These are phyloP conservation scores for Colletotrichum nymphaeae DNA, from an alignment of 2,329 filamentous ascomycete genomes.

Conservation along the genomic window DNA sequence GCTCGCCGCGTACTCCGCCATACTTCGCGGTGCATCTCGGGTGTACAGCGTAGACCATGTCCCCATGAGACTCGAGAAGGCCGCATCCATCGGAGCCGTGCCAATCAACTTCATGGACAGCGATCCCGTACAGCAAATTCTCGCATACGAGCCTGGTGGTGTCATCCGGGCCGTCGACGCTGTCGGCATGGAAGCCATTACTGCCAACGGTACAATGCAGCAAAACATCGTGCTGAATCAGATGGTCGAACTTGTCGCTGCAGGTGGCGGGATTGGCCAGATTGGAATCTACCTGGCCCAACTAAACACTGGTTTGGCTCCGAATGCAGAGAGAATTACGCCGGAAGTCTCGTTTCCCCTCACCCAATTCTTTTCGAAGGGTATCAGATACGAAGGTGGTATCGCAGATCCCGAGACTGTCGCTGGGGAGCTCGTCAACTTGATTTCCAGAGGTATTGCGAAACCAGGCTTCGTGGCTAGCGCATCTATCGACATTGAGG, in stretches of 20 bases:
- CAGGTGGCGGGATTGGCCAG: conserved; percentile 38
- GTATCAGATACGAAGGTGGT: background rate
- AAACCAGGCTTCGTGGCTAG: background rate
- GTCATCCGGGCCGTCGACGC: conserved; percentile 37
- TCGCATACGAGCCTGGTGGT: conserved; percentile 26
- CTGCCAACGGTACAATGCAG: conserved; percentile 28
- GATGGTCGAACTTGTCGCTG: conserved; percentile 27
- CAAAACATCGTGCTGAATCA: conserved; percentile 34
- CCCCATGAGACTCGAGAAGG: conserved; percentile 35
- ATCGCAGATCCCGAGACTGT: background rate
- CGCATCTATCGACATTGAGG: background rate
- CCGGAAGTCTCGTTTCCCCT: conserved; percentile 14
- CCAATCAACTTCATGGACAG: conserved; percentile 36
- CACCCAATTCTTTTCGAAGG: conserved; percentile 34
- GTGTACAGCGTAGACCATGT: conserved; percentile 40
- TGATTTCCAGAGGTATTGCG: background rate
- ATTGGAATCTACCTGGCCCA: conserved; percentile 6
- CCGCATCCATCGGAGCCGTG: conserved; percentile 35
- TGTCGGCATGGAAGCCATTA: conserved; percentile 36
- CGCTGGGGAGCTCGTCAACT: background rate
- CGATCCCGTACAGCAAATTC: conserved; percentile 35
- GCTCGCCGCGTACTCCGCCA: conserved; percentile 52
- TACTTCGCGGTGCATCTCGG: conserved; percentile 39
- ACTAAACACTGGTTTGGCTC: conserved; percentile 35
- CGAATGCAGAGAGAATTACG: conserved; percentile 31